Evolutionary conservation across 2,329 filamentous ascomycete genomes (phyloP), one percentile per base, ranked within the genome.

Genomic region (Cordyceps militaris): DNA sequence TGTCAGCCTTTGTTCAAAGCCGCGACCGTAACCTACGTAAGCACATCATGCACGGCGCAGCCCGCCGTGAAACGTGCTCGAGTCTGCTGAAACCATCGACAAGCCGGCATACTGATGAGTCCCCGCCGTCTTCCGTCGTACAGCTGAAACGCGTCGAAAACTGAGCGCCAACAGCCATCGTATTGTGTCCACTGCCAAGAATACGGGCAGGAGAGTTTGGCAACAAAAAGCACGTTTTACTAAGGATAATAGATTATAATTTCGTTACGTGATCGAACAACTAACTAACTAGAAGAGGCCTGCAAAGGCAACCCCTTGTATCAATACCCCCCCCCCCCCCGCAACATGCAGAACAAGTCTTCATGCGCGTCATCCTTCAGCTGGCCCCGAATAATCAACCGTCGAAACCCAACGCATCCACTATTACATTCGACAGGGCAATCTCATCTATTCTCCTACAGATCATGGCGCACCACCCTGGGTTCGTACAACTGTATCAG

Each of bases 71-170:
- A 38, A 38, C 48, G 21, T 24, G 23, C 7, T 38, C 34, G 9
- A 40, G n/a, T 19, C 7, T 51, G 34, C 14, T 23, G 30, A 55
- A 55, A 46, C 51, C 23, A 36, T 19, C 40, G 30, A 36, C 40
- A 34, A 13, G 26, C 10, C 51, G 6, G 21, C 21, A 47, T 28
- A 10, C 8, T 36, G 16, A 16, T 47, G 14, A 10, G 36, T 2
- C 13, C n/a, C 9, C 30, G 23, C 42, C 43, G 28, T 36, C 5
- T 42, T 16, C 38, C 21, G 7, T 42, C 16, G 16, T 13, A 8
- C 24, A 23, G 48, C 56, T 57, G 56, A 57, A 57, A 57, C 56
- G 42, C 9, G 19, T 47, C 47, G 42, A 42, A 57, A 57, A 57
- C 56, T 23, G n/a, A 23, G 44, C 53, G 34, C 52, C 21, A 47